Percentiles rank a stretch among this genome's conserved stretches.
These are phyloP conservation scores for Trichoderma koningiopsis DNA, from an alignment of 2,329 filamentous ascomycete genomes.

Conservation along the genomic window DNA sequence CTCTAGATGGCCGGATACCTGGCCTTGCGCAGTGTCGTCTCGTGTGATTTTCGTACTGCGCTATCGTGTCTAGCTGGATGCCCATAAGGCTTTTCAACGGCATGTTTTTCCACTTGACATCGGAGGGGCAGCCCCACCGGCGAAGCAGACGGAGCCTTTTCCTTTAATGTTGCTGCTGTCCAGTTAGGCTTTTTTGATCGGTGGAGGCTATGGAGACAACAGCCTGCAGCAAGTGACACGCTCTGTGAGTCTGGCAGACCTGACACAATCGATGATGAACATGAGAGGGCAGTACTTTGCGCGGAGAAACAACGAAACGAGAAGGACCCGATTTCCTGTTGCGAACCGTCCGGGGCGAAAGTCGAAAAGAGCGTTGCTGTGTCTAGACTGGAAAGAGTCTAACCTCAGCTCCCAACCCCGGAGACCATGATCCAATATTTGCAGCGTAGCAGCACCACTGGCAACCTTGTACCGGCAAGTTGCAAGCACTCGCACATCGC, in stretches of 20 bases:
- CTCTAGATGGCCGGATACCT: conserved; percentile 19
- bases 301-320: not conserved
- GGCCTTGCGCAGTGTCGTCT: not conserved
- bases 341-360: not conserved
- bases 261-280: not conserved
- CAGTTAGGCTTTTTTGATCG: conserved; percentile 17
- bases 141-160: not conserved
- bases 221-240: not conserved
- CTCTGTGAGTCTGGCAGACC: not conserved
- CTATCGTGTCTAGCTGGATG: not conserved
- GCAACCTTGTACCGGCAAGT: not conserved
- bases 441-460: not conserved
- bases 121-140: conserved; percentile 15
- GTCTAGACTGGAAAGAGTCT: conserved; percentile 7
- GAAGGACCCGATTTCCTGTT: not conserved
- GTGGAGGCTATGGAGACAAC: conserved; percentile 22
- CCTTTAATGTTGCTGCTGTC: conserved; percentile 9
- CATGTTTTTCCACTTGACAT: conserved; percentile 17
- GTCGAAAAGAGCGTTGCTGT: not conserved
- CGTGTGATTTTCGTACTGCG: not conserved
- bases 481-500: not conserved
- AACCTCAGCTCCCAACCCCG: not conserved
- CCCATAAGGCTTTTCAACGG: conserved; percentile 22
- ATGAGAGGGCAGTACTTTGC: not conserved
- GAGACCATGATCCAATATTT: not conserved